Evolutionary conservation across 75 land plant species (phyloP), one percentile per base, ranked within the genome.

Genomic region (Azolla pinnata): DNA sequence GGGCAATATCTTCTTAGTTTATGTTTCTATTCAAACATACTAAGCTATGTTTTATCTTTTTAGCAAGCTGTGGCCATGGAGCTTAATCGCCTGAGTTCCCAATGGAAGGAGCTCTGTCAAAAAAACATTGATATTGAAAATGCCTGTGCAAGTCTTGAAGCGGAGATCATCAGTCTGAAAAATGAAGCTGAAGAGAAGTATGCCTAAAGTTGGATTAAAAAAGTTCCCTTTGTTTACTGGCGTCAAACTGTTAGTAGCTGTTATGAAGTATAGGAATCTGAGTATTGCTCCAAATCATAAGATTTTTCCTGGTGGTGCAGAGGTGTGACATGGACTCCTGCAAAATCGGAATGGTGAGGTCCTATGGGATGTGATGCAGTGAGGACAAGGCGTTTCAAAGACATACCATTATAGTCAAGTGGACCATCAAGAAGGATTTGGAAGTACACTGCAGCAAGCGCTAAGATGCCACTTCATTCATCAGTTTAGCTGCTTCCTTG

Each of bases 51-150:
- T 27, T 23, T 21, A 14, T 70, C 40, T n/a, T 38, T 35, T 56
- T 82, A 93, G 98, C 98, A 88, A 93, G 84, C 78, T 44, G 79
- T 84, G 40, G 89, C 77, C 0, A 72, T 44, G 21, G 84, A 84
- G 81, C 78, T 93, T 17, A 73, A 67, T 69, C 69, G 77, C 17
- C 51, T 88, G 59, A 67, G 64, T 34, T 33, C 71, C 42, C 88
- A 93, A 68, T 93, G 96, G 95, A 83, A 67, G 65, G 90, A 88
- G 54, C 72, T 93, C 7, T 85, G 87, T 71, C 38, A 62, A 57
- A 93, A 93, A 64, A 88, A 88, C 61, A 76, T 85, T 29, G 83
- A 75, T 56, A 93, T 93, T 23, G 74, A 81, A 66, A 59, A 72
- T 31, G 98, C 98, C n/a, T 81, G 86, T 67, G 60, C 75, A 48